Conservation (phyloP, 2,329 filamentous ascomycete genomes). For the Hysterium pulicare region DNA sequence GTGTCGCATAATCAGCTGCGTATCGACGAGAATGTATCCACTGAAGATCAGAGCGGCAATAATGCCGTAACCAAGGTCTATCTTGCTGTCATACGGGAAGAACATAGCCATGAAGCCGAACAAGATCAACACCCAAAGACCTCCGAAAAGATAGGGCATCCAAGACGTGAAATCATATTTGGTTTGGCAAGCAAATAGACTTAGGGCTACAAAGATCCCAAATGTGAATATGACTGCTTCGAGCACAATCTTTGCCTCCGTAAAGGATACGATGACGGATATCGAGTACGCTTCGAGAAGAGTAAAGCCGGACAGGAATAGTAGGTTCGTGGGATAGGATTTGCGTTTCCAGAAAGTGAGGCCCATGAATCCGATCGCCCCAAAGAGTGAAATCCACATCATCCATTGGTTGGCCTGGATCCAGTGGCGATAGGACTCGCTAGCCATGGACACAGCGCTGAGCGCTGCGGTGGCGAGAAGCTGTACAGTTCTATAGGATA, state of each 20-base stretch:
- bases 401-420: slow-evolving; percentile 80
- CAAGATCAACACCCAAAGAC: slow-evolving; percentile 82
- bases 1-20: slow-evolving; percentile 89
- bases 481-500: slow-evolving; percentile 66
- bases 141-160: slow-evolving; percentile 92
- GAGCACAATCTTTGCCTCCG: slow-evolving; percentile 77
- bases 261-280: slow-evolving; percentile 89
- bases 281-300: slow-evolving; percentile 90
- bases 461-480: slow-evolving; percentile 79
- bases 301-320: slow-evolving; percentile 90
- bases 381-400: slow-evolving; percentile 74
- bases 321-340: slow-evolving; percentile 87
- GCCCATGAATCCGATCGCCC: slow-evolving; percentile 34
- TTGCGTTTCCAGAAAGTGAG: slow-evolving; percentile 41
- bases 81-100: slow-evolving; percentile 76
- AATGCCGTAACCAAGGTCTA: slow-evolving; percentile 82
- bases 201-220: slow-evolving; percentile 61
- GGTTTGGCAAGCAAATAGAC: slow-evolving; percentile 88
- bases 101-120: slow-evolving; percentile 93
- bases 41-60: slow-evolving; percentile 84
- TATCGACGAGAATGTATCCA: slow-evolving; percentile 93
- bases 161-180: slow-evolving; percentile 98
- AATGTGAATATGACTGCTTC: slow-evolving; percentile 84
- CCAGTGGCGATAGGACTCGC: slow-evolving; percentile 73
- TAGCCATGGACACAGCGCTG: slow-evolving; percentile 84